Evolutionary conservation across 257 asterid species (phyloP).

Genomic region (Nicotiana noctiflora): DNA sequence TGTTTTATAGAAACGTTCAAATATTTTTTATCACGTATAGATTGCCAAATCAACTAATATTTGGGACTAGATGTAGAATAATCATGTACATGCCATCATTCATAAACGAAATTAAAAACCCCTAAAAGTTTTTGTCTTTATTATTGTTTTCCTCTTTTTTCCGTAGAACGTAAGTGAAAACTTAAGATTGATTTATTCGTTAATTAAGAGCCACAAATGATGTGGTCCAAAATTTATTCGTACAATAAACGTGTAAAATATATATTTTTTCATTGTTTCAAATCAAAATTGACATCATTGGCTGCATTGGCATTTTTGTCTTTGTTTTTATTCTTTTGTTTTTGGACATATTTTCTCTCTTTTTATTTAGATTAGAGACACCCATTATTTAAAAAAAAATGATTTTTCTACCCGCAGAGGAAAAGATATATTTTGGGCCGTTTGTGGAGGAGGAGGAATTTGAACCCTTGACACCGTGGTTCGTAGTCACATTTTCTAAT

Average conservation of each 20-base stretch:
- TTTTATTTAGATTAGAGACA: not conserved
- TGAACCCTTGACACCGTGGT: too few species aligned
- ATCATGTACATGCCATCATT: too few species aligned
- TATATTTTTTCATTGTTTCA: too few species aligned
- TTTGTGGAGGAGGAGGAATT: too few species aligned
- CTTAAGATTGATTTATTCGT: constrained; percentile 3
- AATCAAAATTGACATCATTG: not conserved
- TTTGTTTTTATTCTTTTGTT: not conserved
- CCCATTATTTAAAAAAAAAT: too few species aligned
- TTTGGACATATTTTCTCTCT: not conserved
- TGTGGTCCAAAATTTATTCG: not conserved
- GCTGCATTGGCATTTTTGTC: not conserved
- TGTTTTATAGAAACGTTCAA: too few species aligned
- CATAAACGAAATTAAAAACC: not conserved
- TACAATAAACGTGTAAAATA: not conserved
- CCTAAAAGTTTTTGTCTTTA: not conserved
- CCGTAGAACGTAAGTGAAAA: not conserved
- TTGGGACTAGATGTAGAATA: too few species aligned
- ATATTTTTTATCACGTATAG: too few species aligned
- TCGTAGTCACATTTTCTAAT: too few species aligned
- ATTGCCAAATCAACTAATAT: too few species aligned
- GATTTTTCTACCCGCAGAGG: too few species aligned
- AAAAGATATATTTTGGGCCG: too few species aligned
- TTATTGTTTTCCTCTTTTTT: not conserved
- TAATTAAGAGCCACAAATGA: not conserved